Base-by-base conservation (phyloP, 2,329 filamentous ascomycete genomes). In the Xylaria sp. region DNA sequence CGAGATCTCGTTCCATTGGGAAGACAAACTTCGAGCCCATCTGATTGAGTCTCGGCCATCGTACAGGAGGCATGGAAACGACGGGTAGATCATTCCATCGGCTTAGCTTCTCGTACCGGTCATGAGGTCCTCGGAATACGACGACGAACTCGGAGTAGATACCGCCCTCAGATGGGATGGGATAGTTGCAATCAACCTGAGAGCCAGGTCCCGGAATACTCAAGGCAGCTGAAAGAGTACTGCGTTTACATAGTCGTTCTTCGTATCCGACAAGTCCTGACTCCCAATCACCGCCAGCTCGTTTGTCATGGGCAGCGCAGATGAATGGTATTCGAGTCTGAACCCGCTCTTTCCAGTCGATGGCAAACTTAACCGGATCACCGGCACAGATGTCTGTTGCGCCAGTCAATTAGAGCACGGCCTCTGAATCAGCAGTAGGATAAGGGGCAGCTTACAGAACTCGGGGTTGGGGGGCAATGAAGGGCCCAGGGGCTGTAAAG, bases 281-380 rank as follows among this genome's bases (percentile, higher is more conserved):
- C 67, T 91, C 88, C 89, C 89, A 92, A 70, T 92, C 88, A n/a
- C 89, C 89, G 8, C 89, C 89, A 0, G 89, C 81, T 44, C 87
- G 80, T 69, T 87, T 89, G 71, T 92, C 89, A 74, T 92, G 90
- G 52, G 89, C 89, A 58, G 85, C 83, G 65, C 88, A 90, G 63
- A 91, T 83, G 60, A 90, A 86, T 0, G 87, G 85, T 58, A 90
- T 80, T 2, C 76, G 73, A 44, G 76, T 68, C 54, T 73, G 67
- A 53, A 65, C 66, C 18, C 75, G 72, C 34, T 73, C 76, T 52
- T 80, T 79, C 80, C 86, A 89, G 59, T 81, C 76, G 39, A 89
- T 74, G 19, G 87, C 83, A 47, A 79, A 76, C 70, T 83, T 79
- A 35, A 85, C 82, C 1, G 85, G 84, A 67, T 88, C 85, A 11